Evolutionary conservation across 1,139 yeast genomes (phyloP).

Genomic region (Candida frijolesensis): DNA sequence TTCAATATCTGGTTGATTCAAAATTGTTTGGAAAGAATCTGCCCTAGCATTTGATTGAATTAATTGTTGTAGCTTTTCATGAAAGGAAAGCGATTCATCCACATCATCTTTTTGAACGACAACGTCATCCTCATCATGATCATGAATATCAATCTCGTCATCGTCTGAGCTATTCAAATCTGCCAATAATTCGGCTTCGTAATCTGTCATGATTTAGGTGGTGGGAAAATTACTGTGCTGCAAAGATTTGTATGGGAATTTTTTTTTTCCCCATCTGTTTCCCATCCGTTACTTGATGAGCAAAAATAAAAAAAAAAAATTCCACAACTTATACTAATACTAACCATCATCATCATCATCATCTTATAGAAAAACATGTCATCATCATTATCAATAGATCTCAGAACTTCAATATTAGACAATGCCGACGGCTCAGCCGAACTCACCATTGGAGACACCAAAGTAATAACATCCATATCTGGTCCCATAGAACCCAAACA

Average conservation of each 20-base stretch:
- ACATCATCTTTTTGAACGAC: conserved; percentile 6
- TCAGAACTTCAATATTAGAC: conserved; percentile 39
- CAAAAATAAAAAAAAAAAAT: conserved; percentile 7
- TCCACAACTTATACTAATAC: conserved; percentile 1
- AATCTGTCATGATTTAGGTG: conserved; percentile 22
- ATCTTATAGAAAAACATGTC: neutral
- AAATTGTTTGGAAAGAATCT: conserved; percentile 16
- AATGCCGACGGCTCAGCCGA: conserved; percentile 84
- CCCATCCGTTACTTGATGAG: neutral
- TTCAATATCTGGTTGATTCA: conserved; percentile 21
- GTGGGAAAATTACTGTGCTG: neutral
- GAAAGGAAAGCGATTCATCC: conserved; percentile 11
- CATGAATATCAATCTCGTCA: conserved; percentile 9
- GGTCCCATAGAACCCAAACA: conserved; percentile 90
- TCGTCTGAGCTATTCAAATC: conserved; percentile 35
- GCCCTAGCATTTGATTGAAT: conserved; percentile 14
- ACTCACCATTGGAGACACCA: conserved; percentile 31
- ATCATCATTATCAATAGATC: conserved; percentile 16
- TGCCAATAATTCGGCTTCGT: conserved; percentile 36
- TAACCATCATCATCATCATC: neutral
- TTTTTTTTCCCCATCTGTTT: neutral
- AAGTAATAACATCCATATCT: conserved; percentile 73
- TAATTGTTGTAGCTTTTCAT: conserved; percentile 17
- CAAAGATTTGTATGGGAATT: neutral
- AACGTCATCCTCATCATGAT: conserved; percentile 10